Evolutionary conservation across 495 filamentous ascomycete species (phyloP).

Genomic region (Bathelium albidoporum): DNA sequence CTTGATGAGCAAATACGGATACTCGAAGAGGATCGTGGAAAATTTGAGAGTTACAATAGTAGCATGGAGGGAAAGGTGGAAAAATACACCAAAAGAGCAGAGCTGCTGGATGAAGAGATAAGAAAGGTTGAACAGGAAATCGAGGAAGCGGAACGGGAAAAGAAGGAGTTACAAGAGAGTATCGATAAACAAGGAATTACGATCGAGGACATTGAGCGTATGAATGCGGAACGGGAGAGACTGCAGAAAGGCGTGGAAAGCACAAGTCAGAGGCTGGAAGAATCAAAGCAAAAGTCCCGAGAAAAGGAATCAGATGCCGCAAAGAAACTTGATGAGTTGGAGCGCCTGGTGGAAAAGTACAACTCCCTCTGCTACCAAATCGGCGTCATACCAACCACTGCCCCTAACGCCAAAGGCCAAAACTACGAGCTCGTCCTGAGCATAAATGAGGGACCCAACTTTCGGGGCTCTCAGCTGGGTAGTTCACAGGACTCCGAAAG

Average conservation of each 20-base stretch:
- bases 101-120: conserved; percentile 68
- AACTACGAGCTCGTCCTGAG: conserved; percentile 73
- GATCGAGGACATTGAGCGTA: conserved; percentile 95
- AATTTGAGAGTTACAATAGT: conserved; percentile 87
- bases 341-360: conserved; percentile 75
- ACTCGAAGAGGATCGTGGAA: conserved; percentile 78
- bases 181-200: conserved; percentile 90
- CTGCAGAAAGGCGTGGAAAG: conserved; percentile 75
- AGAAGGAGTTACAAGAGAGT: conserved; percentile 63
- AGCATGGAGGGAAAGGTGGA: conserved; percentile 68
- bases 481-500: conserved; percentile 35
- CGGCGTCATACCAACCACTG: conserved; percentile 73
- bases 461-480: conserved; percentile 62
- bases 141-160: conserved; percentile 68
- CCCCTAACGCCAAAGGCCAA: conserved; percentile 71
- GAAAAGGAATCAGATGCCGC: conserved; percentile 79
- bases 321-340: conserved; percentile 75
- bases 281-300: conserved; percentile 66
- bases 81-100: conserved; percentile 67
- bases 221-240: conserved; percentile 89
- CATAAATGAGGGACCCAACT: conserved; percentile 59
- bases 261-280: conserved; percentile 62
- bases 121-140: conserved; percentile 68
- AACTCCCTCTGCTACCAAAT: conserved; percentile 91
- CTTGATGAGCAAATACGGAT: conserved; percentile 77